Evolutionary conservation across 495 filamentous ascomycete species (phyloP).

Genomic region (Penicillium subrubescens): DNA sequence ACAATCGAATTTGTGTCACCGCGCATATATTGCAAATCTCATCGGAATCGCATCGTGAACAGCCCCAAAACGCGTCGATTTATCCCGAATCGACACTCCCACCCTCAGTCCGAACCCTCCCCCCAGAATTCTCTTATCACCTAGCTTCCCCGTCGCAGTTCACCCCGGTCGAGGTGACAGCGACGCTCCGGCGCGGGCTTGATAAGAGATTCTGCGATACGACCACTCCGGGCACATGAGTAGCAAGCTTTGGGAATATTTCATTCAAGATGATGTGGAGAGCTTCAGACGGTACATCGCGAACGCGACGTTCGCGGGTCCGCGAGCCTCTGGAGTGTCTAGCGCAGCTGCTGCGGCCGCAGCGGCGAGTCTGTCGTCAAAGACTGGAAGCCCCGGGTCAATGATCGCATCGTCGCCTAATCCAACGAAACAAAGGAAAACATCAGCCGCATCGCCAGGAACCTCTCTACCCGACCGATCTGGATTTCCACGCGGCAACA

Average conservation of each 20-base stretch:
- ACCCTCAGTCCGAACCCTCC: conserved; percentile 11
- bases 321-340: conserved; percentile 32
- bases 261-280: conserved; percentile 94
- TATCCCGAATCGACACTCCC: conserved; percentile 13
- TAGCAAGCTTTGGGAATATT: conserved; percentile 92
- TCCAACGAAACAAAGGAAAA: conserved; percentile 43
- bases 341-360: conserved; percentile 32
- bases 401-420: conserved; percentile 53
- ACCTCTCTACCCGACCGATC: conserved; percentile 30
- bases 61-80: conserved; percentile 17
- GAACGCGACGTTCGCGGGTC: conserved; percentile 52
- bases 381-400: conserved; percentile 51
- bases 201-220: conserved; percentile 56
- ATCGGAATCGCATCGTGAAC: conserved; percentile 4
- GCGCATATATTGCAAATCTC: conserved; percentile 2
- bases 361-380: conserved; percentile 25
- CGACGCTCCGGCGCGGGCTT: conserved; percentile 75
- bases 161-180: conserved; percentile 70
- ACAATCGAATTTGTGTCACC: conserved; percentile 23
- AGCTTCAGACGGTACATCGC: conserved; percentile 82
- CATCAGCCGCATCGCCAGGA: conserved; percentile 32
- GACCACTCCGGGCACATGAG: conserved; percentile 75
- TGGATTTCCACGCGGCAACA: conserved; percentile 16
- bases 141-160: conserved; percentile 77
- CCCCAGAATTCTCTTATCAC: conserved; percentile 44